Base-by-base conservation (phyloP, 805 yeast species). In the Wickerhamomyces strasburgensis region DNA sequence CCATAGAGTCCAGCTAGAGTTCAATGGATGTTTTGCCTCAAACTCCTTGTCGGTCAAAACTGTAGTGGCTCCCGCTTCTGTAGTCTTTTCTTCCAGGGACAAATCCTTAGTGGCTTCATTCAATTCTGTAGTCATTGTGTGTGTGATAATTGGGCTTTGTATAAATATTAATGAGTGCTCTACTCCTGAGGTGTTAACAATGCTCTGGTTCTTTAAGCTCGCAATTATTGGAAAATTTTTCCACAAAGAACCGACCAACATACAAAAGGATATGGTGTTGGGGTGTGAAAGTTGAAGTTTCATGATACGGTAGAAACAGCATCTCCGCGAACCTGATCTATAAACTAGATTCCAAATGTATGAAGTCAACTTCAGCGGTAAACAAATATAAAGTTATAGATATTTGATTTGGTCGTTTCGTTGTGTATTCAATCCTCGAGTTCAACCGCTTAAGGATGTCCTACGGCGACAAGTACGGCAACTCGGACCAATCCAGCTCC, bases 1-100 rank as follows among this genome's bases (percentile, higher is more conserved):
- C 98, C 98, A 90, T 57, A 90, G 75, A 16, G 98, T 87, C 97
- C 96, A 90, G 64, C 75, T 78, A 57, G 82, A 75, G 65, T 85
- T 82, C 54, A 90, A 78, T 35, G 97, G 96, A 63, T 93, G 98
- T 46, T 66, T 67, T 35, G 57, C 53, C 40, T 61, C 64, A 38
- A 59, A 38, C 29, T 45, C 60, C 25, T 58, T 38, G 36, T 47
- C 37, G 34, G 46, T 32, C 36, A 43, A 34, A 13, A 44, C 40
- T 18, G 48, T 38, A 32, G 42, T 21, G 37, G 40, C 21, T 40
- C 11, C 25, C 11, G 25, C 11, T 19, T 28, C 13, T 33, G 36
- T 31, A 15, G 33, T 14, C 14, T 37, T 18, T 10, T 29, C 40
- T 17, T 51, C 52, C 15, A 54, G 35, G 13, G 56, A 35, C 18